Conservation (phyloP, 768 basidiomycete species). For the Boletus pseudopeckii region DNA sequence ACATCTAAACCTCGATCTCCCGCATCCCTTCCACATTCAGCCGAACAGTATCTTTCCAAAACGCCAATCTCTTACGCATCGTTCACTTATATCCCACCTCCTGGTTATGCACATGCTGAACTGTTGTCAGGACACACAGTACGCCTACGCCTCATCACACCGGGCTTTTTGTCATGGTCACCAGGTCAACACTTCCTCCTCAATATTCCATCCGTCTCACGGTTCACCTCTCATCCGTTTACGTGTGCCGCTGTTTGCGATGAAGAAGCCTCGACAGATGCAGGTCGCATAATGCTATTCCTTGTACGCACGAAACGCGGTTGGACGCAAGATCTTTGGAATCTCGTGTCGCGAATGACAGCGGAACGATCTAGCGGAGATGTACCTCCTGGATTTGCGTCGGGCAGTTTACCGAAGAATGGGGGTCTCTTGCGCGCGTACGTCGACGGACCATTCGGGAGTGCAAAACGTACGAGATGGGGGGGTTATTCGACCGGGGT, state of each 20-base stretch:
- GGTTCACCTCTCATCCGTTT: constrained; percentile 67
- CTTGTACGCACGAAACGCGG: constrained; percentile 68
- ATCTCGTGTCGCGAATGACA: constrained; percentile 41
- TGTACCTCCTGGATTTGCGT: background rate
- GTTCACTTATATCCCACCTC: constrained; percentile 47
- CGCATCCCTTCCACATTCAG: background rate
- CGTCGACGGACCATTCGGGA: constrained; percentile 71
- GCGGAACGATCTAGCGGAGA: constrained; percentile 34
- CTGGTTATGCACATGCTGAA: constrained; percentile 66
- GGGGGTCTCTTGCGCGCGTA: constrained; percentile 55
- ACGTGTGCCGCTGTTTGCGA: constrained; percentile 64
- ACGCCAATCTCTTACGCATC: background rate
- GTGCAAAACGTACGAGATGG: constrained; percentile 57
- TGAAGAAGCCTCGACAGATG: constrained; percentile 38
- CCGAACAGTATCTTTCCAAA: background rate
- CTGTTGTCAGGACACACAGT: constrained; percentile 68
- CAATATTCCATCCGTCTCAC: constrained; percentile 60
- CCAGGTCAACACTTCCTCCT: constrained; percentile 80
- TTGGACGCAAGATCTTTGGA: constrained; percentile 66
- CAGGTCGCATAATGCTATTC: constrained; percentile 56
- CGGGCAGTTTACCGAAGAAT: constrained; percentile 31
- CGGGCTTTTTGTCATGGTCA: constrained; percentile 58
- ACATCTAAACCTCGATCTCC: background rate
- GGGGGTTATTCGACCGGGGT: constrained; percentile 53
- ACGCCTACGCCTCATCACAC: constrained; percentile 60